Base-by-base conservation (phyloP, 495 filamentous ascomycete genomes). In the Xylaria cubensis region DNA sequence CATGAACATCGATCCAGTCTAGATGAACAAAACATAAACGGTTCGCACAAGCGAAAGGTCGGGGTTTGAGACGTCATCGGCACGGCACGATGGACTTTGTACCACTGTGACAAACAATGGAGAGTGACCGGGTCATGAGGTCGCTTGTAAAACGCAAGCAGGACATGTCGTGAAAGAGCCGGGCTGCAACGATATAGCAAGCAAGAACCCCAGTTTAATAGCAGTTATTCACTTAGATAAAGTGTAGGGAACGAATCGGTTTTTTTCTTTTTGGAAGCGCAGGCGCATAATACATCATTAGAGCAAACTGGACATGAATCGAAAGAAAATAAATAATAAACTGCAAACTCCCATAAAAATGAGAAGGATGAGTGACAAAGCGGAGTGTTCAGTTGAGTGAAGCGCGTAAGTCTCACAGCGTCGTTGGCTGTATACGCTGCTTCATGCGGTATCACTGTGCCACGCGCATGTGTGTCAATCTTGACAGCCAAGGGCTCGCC, bases 1-100 rank as follows among this genome's bases (percentile, higher is more conserved):
- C n/a, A 76, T 55, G 59, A 74, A 63, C 17, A 21, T 63, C 58
- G 74, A 79, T 17, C 58, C 58, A 32, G n/a, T 61, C 6, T 61
- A 61, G 39, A 39, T 4, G 34, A 15, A 4, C 24, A 17, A 61
- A 8, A 64, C 1, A 44, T 8, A 17, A 46, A 21, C 34, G 26
- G n/a, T n/a, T 12, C 58, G 39, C 32, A 39, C 1, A 62, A 62
- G 17, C 15, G 34, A 56, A 56, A 15, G 4, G 13, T 12, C 12
- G 53, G 32, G 9, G 32, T n/a, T n/a, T 21, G 21, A 13, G 10
- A 53, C 50, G 17, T 39, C 17, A 21, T 39, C 32, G 19, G 17
- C 2, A 32, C 39, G 29, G 6, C 2, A 32, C 39, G 29, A 34
- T 39, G 13, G 17, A 7, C 5, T n/a, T 39, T 21, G 58, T 41